These are phyloP conservation scores for Lepidium didymum DNA, from an alignment of 345 rosid genomes.

Conservation along the genomic window DNA sequence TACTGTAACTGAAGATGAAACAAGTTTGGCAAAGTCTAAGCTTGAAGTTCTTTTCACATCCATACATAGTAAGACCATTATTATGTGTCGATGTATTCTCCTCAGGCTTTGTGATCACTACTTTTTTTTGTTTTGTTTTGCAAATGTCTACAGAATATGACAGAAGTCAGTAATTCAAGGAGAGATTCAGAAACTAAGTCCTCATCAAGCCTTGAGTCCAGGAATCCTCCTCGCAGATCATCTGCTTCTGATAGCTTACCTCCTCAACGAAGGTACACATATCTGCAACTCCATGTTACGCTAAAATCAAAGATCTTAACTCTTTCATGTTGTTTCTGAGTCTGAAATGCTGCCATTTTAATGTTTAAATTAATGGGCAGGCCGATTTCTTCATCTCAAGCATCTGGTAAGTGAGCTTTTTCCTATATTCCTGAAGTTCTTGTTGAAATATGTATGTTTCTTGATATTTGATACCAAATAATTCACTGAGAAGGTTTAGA, in stretches of 20 bases:
- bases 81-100: not conserved
- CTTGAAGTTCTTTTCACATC: not conserved
- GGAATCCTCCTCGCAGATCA: conserved; percentile 63
- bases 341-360: conserved; percentile 1
- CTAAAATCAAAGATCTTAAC: not conserved
- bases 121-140: not conserved
- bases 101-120: not conserved
- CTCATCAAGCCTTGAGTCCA: conserved; percentile 48
- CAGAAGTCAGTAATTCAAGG: conserved; percentile 58
- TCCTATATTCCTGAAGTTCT: not conserved
- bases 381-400: conserved; percentile 47
- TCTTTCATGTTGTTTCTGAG: not conserved
- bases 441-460: not conserved
- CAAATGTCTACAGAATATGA: conserved; percentile 41
- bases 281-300: not conserved
- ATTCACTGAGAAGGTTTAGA: conserved; percentile 32
- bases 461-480: conserved; percentile 12
- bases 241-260: conserved; percentile 89
- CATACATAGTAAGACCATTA: not conserved
- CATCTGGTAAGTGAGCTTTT: conserved; percentile 55
- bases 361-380: conserved; percentile 28
- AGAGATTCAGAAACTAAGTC: conserved; percentile 57
- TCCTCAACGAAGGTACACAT: conserved; percentile 71
- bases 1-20: not conserved
- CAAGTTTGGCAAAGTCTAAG: not conserved